These are phyloP conservation scores for Peronosclerospora sorghi DNA, from an alignment of 352 stramenopile genomes.

Conservation along the genomic window DNA sequence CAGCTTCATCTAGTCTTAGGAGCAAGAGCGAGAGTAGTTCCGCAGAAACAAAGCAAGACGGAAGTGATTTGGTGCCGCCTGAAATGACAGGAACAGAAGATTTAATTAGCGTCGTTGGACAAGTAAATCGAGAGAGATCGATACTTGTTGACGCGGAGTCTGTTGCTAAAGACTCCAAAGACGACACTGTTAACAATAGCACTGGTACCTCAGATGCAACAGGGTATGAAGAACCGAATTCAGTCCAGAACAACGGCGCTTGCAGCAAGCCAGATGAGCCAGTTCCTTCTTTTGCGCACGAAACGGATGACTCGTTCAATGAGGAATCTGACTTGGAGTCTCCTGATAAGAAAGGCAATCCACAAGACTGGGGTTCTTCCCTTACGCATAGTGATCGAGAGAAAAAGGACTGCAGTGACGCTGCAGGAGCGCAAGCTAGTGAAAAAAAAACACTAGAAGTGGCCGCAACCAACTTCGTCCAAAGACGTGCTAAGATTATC, in stretches of 20 bases:
- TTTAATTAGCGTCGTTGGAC: background rate
- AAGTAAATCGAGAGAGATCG: background rate
- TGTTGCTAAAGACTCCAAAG: background rate
- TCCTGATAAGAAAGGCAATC: background rate
- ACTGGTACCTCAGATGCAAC: background rate
- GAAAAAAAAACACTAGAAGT: no score
- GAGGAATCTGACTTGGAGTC: background rate
- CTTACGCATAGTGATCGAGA: conserved; percentile 4
- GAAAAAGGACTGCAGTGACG: background rate
- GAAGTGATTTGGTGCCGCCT: conserved; percentile 2
- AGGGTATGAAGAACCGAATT: background rate
- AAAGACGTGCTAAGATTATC: no score
- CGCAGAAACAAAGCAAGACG: background rate
- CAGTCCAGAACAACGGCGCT: background rate
- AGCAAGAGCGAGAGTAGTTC: conserved; percentile 2
- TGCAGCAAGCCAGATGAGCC: conserved; percentile 4
- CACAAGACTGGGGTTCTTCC: conserved; percentile 3
- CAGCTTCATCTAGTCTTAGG: conserved; percentile 1
- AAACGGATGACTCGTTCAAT: background rate
- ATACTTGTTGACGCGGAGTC: background rate
- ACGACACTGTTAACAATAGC: conserved; percentile 1
- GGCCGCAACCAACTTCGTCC: no score
- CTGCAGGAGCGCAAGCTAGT: background rate
- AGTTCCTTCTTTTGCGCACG: background rate
- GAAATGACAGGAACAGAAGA: conserved; percentile 3